A percentile compares a stretch with the other conserved stretches of the same genome.
These are phyloP conservation scores for Linderina pennispora DNA, from an alignment of 192 early-diverging fungal species.

Conservation along the genomic window DNA sequence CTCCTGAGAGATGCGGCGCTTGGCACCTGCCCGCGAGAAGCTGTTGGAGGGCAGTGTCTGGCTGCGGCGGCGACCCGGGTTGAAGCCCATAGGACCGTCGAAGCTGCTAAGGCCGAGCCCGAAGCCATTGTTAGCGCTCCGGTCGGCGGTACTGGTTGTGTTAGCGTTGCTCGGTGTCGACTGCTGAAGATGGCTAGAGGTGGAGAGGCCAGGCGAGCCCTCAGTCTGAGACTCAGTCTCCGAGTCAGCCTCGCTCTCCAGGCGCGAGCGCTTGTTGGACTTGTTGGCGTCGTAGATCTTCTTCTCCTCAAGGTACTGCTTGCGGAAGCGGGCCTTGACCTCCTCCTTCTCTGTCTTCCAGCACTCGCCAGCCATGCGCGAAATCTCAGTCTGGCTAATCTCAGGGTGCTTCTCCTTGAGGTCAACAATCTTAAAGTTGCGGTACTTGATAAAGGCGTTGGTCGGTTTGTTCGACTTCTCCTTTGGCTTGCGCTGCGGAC, in stretches of 20 bases:
- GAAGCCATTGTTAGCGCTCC: not conserved
- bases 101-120: constrained; percentile 8
- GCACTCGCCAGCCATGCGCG: constrained; percentile 42
- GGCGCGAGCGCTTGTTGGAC: constrained; percentile 25
- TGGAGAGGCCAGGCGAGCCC: not conserved
- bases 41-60: constrained; percentile 36
- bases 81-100: constrained; percentile 18
- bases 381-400: constrained; percentile 45
- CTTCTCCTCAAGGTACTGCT: constrained; percentile 36
- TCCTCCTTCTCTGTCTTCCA: constrained; percentile 33
- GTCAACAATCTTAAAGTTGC: constrained; percentile 41
- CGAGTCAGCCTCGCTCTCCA: constrained; percentile 16
- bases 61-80: constrained; percentile 36
- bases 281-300: constrained; percentile 47
- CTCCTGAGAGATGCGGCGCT: constrained; percentile 45
- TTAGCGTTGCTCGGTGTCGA: not conserved
- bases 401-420: constrained; percentile 34
- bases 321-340: constrained; percentile 26
- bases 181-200: no score
- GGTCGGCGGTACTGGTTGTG: not conserved
- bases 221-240: constrained; percentile 16
- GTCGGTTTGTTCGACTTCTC: constrained; percentile 35
- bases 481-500: constrained; percentile 19
- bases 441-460: constrained; percentile 46
- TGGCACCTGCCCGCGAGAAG: constrained; percentile 26